Base-by-base conservation (phyloP, 2,329 filamentous ascomycete species). In the Didymella pomorum region DNA sequence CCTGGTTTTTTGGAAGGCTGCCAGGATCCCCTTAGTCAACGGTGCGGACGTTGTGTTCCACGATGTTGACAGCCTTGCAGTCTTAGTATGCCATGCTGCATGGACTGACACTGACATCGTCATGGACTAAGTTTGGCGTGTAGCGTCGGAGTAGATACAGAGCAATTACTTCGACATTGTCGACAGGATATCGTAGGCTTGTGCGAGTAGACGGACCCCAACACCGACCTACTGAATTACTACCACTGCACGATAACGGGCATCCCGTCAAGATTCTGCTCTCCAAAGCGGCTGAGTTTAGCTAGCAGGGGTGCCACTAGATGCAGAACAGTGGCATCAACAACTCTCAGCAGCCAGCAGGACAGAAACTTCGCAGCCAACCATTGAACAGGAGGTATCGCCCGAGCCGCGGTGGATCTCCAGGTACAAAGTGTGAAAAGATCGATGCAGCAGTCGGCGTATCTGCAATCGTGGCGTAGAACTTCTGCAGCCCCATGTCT, bases 401-500 rank as follows among this genome's bases (percentile, higher is more conserved):
- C 25, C 33, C 43, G 43, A 47, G 35, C 48, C 48, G 47, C 35
- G 41, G 33, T 46, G 47, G 42, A 25, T 23, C 20, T 45, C n/a
- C 28, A 29, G 28, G 35, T 23, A 49, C 29, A 29, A 12, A 44
- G 18, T 43, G 35, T 43, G 28, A 5, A 16, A 37, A 37, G 28
- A 35, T 37, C 23, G 44, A 52, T 48, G 43, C 43, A 43, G 14
- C 41, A 37, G 23, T 33, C 18, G 20, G 21, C 9, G 14, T 42
- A 26, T 35, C 33, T 48, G 26, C 42, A 43, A 58, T 53, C 23
- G 37, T 49, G 39, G 44, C 44, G 37, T 51, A 16, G 14, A 48
- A 11, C n/a, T 49, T 25, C 56, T 49, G 56, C 56, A 49, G 29
- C 39, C 33, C 31, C 45, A 44, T 58, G 39, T 37, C 39, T 31